Evolutionary conservation across 805 yeast genomes (phyloP), one percentile per base, ranked within the genome.

Genomic region (Yarrowia sp.): DNA sequence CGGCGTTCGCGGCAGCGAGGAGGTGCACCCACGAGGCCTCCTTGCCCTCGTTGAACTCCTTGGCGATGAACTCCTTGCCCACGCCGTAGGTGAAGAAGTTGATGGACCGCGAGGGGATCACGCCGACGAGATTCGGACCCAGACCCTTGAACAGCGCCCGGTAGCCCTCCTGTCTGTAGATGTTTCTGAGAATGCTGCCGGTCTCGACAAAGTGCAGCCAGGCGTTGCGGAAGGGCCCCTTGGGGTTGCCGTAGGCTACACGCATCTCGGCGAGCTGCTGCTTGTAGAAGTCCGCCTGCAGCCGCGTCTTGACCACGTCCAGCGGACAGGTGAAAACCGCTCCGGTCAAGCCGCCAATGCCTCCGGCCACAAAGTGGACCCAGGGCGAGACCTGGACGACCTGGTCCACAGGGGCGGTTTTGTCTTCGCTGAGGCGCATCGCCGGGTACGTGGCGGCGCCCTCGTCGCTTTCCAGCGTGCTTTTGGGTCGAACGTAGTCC

Each of bases 111-210:
- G 99, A 98, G 0, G 99, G 99, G 41, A 94, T 93, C 14, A 94
- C 98, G 61, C 99, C 99, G 16, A 93, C 96, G 67, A 94, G 78
- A 69, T 93, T 94, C 9, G 99, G 99, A 0, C 99, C 99, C 56
- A 94, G 77, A 12, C 99, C 99, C 75, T 89, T 88, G 75, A 94
- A 94, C 47, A 94, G 77, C 4, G 98, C 93, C 42, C 88, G 77
- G 27, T 85, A 77, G 1, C 99, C 99, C 74, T 94, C 99, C 22
- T 77, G 76, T 31, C 73, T 73, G 72, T 89, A 87, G 18, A 94
- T 87, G 51, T 80, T 81, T 32, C 80, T 77, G 41, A 94, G 77
- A 29, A 91, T 94, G 25, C 79, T 76, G 63, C 87, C 81, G 0
- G 98, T 93, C 71, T 93, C 98, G 64, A 78, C 81, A 67, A 94